Percentiles rank a stretch among this genome's conserved stretches.
Conservation (phyloP, 257 asterid species). For the Lithospermum erythrorhizon region DNA sequence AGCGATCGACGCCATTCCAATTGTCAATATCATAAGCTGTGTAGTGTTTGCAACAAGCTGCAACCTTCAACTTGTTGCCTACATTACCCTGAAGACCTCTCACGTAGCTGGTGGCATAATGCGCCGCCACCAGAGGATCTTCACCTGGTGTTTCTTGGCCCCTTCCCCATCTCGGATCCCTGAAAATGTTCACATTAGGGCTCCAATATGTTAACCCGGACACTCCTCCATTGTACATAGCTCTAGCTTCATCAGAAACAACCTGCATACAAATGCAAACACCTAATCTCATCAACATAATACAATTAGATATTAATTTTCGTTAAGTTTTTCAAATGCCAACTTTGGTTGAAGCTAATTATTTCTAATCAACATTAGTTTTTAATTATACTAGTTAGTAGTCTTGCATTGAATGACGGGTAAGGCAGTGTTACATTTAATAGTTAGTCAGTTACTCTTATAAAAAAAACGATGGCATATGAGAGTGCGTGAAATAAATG, state of each 20-base stretch:
- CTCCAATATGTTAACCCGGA: slow-evolving; percentile 88
- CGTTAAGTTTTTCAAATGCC: too few species aligned
- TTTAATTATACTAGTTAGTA: too few species aligned
- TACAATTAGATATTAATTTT: too few species aligned
- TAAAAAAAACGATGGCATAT: too few species aligned
- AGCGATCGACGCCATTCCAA: slow-evolving; percentile 70
- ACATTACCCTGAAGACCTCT: slow-evolving; percentile 55
- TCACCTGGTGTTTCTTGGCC: slow-evolving; percentile 94
- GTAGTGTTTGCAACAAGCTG: slow-evolving; percentile 87
- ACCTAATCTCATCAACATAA: not conserved
- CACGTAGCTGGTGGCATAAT: slow-evolving; percentile 60
- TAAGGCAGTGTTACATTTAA: too few species aligned
- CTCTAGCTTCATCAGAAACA: slow-evolving; percentile 83
- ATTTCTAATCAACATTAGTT: too few species aligned
- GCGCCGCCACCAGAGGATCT: slow-evolving; percentile 54
- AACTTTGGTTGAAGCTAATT: too few species aligned
- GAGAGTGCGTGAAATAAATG: too few species aligned
- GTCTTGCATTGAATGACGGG: too few species aligned
- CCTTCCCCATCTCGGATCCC: slow-evolving; percentile 90
- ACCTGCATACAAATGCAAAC: slow-evolving; percentile 26
- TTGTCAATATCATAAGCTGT: slow-evolving; percentile 81
- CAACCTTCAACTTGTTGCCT: slow-evolving; percentile 49
- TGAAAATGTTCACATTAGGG: slow-evolving; percentile 79
- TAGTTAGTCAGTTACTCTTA: too few species aligned
- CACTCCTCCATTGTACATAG: slow-evolving; percentile 80